Evolutionary conservation across 495 filamentous ascomycete genomes (phyloP).

Genomic region (Neurospora sp.): DNA sequence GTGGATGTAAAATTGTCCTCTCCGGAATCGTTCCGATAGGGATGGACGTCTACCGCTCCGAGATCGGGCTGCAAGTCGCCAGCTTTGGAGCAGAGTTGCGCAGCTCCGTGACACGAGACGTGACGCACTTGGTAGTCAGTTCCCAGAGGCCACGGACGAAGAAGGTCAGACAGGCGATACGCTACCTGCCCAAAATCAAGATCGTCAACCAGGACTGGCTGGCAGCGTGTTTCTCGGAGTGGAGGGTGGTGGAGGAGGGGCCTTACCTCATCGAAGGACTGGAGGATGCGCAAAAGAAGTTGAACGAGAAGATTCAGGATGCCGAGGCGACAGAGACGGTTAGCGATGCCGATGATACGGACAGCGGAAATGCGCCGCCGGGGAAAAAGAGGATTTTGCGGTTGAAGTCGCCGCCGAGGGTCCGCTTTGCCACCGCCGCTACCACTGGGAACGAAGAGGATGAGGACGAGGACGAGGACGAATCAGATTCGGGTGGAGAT

Average conservation of each 20-base stretch:
- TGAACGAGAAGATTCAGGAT: slow-evolving; percentile 25
- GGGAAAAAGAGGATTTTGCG: slow-evolving; percentile 2
- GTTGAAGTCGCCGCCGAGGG: slow-evolving; percentile 5
- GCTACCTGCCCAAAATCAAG: slow-evolving; percentile 54
- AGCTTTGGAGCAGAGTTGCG: slow-evolving; percentile 73
- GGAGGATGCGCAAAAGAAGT: slow-evolving; percentile 25
- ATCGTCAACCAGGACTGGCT: slow-evolving; percentile 91
- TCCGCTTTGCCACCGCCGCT: not conserved
- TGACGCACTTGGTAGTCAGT: slow-evolving; percentile 46
- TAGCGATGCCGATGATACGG: slow-evolving; percentile 18
- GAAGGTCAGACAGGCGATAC: slow-evolving; percentile 75
- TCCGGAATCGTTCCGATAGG: slow-evolving; percentile 81
- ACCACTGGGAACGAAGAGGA: slow-evolving; percentile 27
- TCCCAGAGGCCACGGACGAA: slow-evolving; percentile 63
- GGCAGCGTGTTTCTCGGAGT: slow-evolving; percentile 65
- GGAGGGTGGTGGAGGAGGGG: slow-evolving; percentile 63
- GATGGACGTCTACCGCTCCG: slow-evolving; percentile 60
- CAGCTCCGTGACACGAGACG: slow-evolving; percentile 34
- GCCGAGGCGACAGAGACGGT: slow-evolving; percentile 18
- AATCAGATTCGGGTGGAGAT: slow-evolving; percentile 30
- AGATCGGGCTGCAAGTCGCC: slow-evolving; percentile 74
- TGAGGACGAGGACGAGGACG: slow-evolving; percentile 36
- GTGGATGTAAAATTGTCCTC: slow-evolving; percentile 63
- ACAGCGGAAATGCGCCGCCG: slow-evolving; percentile 4
- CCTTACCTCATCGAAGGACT: slow-evolving; percentile 58